phyloP scores from a whole-genome alignment of 2,329 filamentous ascomycete species.

The Catunica adiposa region DNA sequence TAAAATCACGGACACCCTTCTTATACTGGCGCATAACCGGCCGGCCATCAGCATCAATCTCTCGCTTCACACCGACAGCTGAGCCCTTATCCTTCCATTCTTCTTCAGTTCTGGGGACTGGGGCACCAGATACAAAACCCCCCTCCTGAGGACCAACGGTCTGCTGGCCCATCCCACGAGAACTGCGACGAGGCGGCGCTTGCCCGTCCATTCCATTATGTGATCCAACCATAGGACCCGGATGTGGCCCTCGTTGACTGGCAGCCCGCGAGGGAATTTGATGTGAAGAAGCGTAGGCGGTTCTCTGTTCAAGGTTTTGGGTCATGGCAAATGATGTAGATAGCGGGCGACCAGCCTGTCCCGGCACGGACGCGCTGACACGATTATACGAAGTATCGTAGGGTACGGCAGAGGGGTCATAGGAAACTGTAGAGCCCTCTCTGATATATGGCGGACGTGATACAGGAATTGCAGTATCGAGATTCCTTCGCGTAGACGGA shows the following conservation, averaged over 20 bases:
- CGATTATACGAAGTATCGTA: slow-evolving; percentile 12
- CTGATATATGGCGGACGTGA: slow-evolving; percentile 11
- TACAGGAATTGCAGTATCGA: slow-evolving; percentile 6
- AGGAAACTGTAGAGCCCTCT: slow-evolving; percentile 12
- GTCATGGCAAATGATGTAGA: slow-evolving; percentile 11
- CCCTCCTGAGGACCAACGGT: slow-evolving; percentile 22
- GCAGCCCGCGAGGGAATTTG: slow-evolving; percentile 9
- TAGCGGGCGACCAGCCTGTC: slow-evolving; percentile 9
- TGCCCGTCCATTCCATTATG: slow-evolving; percentile 7
- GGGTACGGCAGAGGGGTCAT: slow-evolving; percentile 8
- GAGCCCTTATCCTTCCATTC: slow-evolving; percentile 94
- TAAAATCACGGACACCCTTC: slow-evolving; percentile 94
- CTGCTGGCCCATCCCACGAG: slow-evolving; percentile 49
- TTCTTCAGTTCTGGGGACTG: slow-evolving; percentile 48
- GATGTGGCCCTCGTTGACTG: slow-evolving; percentile 11
- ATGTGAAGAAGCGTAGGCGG: slow-evolving; percentile 4
- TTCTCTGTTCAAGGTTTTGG: slow-evolving; percentile 25
- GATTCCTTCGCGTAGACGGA: slow-evolving; percentile 12
- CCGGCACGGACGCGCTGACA: slow-evolving; percentile 12
- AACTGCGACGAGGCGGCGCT: slow-evolving; percentile 35
- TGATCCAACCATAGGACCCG: neutral
- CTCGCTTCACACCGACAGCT: slow-evolving; percentile 65
- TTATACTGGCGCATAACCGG: slow-evolving; percentile 72
- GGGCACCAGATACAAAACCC: slow-evolving; percentile 25
- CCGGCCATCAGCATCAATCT: slow-evolving; percentile 72